phyloP scores from a whole-genome alignment of 1,284 basidiomycete species.

The Ceratobasidium papillatum region DNA sequence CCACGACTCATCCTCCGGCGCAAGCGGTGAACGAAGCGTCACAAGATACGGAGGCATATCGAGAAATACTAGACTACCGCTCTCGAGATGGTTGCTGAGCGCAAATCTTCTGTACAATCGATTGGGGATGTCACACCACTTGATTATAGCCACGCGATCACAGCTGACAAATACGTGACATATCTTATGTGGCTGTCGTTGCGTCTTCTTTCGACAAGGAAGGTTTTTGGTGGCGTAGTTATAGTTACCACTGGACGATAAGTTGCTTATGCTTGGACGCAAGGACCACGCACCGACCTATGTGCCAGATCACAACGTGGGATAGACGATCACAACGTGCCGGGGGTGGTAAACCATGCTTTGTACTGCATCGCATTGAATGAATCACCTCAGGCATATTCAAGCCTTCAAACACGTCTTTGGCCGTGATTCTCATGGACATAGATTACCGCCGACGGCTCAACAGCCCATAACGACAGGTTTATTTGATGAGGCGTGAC shows the following conservation, averaged over 20 bases:
- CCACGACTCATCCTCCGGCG: constrained; percentile 63
- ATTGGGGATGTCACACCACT: constrained; percentile 14
- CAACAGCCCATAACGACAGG: too few relatives aligned
- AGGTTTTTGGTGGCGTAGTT: background rate
- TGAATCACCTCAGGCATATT: background rate
- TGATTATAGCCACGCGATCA: constrained; percentile 17
- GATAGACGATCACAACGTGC: background rate
- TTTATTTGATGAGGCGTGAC: background rate
- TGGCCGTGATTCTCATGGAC: background rate
- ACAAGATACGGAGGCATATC: constrained; percentile 45
- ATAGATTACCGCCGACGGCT: too few relatives aligned
- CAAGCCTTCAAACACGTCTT: background rate
- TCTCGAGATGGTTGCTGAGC: background rate
- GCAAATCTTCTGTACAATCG: background rate
- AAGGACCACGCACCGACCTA: background rate
- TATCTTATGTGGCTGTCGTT: background rate
- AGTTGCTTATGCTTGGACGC: background rate
- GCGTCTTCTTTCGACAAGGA: background rate
- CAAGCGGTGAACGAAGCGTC: constrained; percentile 54
- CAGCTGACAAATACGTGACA: constrained; percentile 19
- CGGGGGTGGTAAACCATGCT: background rate
- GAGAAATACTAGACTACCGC: background rate
- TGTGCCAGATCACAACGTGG: constrained; percentile 10
- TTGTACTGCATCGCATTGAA: background rate
- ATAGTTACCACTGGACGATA: background rate